Conservation (phyloP, 306 rosid genomes). For the Macrotyloma uniflorum region DNA sequence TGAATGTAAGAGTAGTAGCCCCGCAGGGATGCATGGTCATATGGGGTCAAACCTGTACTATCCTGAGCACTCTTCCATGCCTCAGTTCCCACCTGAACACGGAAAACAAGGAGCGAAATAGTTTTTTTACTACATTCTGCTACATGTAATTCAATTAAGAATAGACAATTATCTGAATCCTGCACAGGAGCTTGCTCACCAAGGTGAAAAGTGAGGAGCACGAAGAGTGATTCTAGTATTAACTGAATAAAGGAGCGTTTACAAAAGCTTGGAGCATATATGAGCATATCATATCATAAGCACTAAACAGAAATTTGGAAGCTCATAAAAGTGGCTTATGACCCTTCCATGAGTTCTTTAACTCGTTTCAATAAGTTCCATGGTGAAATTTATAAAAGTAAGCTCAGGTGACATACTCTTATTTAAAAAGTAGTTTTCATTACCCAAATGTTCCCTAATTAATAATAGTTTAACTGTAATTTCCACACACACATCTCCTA, state of each 20-base stretch:
- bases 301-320: neutral
- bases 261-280: neutral
- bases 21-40: conserved; percentile 70
- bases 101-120: neutral
- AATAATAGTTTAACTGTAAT: neutral
- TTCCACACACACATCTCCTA: neutral
- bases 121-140: neutral
- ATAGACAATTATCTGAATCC: neutral
- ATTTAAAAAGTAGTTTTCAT: neutral
- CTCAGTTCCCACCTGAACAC: conserved; percentile 75
- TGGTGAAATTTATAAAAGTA: neutral
- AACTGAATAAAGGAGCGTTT: neutral
- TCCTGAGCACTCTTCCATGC: conserved; percentile 82
- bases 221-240: neutral
- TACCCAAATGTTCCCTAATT: neutral
- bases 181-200: neutral
- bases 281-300: neutral
- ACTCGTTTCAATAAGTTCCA: neutral
- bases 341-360: neutral
- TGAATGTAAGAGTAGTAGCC: conserved; percentile 76
- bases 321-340: neutral
- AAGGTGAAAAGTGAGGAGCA: neutral
- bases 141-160: neutral
- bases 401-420: neutral
- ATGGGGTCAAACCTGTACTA: conserved; percentile 70